Evolutionary conservation across 2,329 filamentous ascomycete species (phyloP), one percentile per base, ranked within the genome.

Genomic region (Microsporum audouinii): DNA sequence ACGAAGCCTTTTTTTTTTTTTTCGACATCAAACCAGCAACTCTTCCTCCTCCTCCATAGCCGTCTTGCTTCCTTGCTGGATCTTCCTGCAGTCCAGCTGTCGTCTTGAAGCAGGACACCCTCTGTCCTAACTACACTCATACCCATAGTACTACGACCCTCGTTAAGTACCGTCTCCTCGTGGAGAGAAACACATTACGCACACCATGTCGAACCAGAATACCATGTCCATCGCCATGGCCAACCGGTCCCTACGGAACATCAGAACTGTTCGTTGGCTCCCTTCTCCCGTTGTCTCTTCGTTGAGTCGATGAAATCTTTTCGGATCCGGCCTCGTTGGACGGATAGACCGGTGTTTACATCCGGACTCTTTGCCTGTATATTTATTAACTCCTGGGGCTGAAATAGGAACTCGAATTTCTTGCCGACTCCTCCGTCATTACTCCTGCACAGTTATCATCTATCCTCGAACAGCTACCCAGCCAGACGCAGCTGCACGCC

Each of bases 381-480:
- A 49, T 53, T 38, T 61, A 57, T 29, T 36, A n/a, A 59, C 27
- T 10, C 1, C 14, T 14, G 33, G 29, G 7, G n/a, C 23, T 27
- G 34, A 60, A n/a, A 17, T 67, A 96, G 91, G 91, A 96, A 78
- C 88, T 96, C 63, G 91, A 96, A 75, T 88, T 86, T 67, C 88
- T 97, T 63, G 83, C 89, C 67, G 91, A 96, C 73, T 84, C 88
- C 70, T 86, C 86, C 66, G 80, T 91, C 70, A 89, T 97, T 72
- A 84, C 82, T 65, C 85, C 88, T 63, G 77, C 84, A 61, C 84
- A 87, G 70, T 90, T 91, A 71, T 86, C 89, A 69, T 82, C 81
- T 58, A 89, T 96, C 72, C 80, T 86, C 70, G 77, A 79, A 65
- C 82, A 88, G 68, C 85, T 97, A 36, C 92, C 91, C 39, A 76